Evolutionary conservation across 768 basidiomycete genomes (phyloP), one percentile per base, ranked within the genome.

Genomic region (Cystofilobasidium macerans): DNA sequence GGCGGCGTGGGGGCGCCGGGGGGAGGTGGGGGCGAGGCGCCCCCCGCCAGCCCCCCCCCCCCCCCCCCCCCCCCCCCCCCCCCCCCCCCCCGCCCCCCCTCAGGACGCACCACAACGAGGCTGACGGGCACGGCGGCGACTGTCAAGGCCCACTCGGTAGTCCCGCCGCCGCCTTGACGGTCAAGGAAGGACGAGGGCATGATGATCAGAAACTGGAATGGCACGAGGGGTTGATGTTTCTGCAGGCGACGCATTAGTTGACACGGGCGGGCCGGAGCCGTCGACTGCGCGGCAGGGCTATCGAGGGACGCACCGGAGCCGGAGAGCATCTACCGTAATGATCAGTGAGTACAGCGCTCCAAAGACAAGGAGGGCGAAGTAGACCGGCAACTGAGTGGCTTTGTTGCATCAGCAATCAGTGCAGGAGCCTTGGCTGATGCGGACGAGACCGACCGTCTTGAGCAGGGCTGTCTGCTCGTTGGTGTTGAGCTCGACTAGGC

Each of bases 351-450:
- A 62, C 13, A 62, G 47, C 32, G 51, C 38, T 1, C 47, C 61
- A 14, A 62, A 38, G 16, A 62, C 61, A 12, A 62, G 54, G 48
- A 62, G 24, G 24, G 61, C 61, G 5, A 62, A 51, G 36, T 62
- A 62, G 1, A 38, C 36, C 28, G 60, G n/a, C 36, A 35, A n/a
- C 35, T 36, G n/a, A 4, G 57, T 40, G 9, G 26, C 5, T 13
- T 18, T 20, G 26, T 35, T 14, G 28, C 13, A 6, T 32, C n/a
- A n/a, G 33, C 7, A 18, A 9, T 32, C 32, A 30, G 32, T 13
- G 18, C 26, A 11, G 35, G 16, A 45, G 33, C 45, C 36, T 38
- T 38, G 8, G 36, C 8, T 38, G 36, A 38, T 7, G 36, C 36
- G 36, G 14, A 38, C 48, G 11, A 16, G 48, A 26, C 48, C 48